Conservation (phyloP, 176 grass and related monocot species). For the Ananas comosus region DNA sequence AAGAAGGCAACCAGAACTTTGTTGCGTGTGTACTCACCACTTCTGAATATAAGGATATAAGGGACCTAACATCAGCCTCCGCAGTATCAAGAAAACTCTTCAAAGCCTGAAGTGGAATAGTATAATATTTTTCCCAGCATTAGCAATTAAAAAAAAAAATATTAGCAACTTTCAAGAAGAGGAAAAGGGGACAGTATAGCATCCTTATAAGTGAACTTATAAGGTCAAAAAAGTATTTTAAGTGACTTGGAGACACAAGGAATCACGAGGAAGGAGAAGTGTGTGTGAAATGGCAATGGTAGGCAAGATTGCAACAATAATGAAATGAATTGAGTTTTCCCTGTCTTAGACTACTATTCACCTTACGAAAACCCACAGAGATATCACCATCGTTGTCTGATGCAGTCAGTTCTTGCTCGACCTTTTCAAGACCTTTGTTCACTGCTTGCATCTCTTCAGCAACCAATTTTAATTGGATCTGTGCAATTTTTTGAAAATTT, state of each 20-base stretch:
- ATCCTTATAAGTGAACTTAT: background rate
- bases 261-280: background rate
- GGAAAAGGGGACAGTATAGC: background rate
- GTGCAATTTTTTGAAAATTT: conserved; percentile 25
- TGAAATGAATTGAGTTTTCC: no score
- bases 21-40: conserved; percentile 54
- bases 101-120: conserved; percentile 51
- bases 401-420: conserved; percentile 82
- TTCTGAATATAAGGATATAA: conserved; percentile 95
- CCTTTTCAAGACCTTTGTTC: conserved; percentile 97
- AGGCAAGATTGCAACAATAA: no score
- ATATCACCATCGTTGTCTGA: conserved; percentile 69
- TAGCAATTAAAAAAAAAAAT: background rate
- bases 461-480: conserved; percentile 93
- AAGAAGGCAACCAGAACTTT: background rate
- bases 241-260: background rate
- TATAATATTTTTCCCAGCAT: background rate
- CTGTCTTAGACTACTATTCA: conserved; percentile 5
- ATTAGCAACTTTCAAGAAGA: background rate
- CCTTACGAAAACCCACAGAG: conserved; percentile 62
- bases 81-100: conserved; percentile 90
- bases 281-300: background rate
- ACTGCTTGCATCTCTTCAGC: conserved; percentile 98
- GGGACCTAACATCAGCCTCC: conserved; percentile 88
- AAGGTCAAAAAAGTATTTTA: background rate